phyloP scores from a whole-genome alignment of 352 stramenopile species.

The Phytophthora fragariae region DNA sequence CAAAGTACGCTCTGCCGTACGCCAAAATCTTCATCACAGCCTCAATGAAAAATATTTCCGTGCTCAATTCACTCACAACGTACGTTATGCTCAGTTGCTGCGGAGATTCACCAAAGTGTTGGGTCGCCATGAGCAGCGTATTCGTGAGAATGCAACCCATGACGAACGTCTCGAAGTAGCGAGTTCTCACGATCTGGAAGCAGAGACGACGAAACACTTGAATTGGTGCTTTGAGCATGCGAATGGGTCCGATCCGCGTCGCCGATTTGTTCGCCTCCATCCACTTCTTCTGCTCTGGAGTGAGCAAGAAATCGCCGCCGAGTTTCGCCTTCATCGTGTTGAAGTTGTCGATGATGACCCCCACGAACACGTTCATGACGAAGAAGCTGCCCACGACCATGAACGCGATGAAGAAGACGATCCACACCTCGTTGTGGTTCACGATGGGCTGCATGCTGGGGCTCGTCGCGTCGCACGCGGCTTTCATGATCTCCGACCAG shows the following conservation, averaged over 20 bases:
- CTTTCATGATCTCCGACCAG: slow-evolving; percentile 92
- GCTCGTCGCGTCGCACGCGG: slow-evolving; percentile 78
- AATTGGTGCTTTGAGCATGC: slow-evolving; percentile 53
- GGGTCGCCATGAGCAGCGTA: slow-evolving; percentile 85
- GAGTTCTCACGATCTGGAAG: slow-evolving; percentile 62
- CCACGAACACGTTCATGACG: slow-evolving; percentile 93
- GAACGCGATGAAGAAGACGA: slow-evolving; percentile 9
- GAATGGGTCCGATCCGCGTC: slow-evolving; percentile 58
- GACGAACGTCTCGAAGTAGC: slow-evolving; percentile 79
- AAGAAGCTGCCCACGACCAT: slow-evolving; percentile 89
- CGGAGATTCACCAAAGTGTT: slow-evolving; percentile 80
- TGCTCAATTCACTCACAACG: slow-evolving; percentile 84
- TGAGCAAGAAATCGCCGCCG: slow-evolving; percentile 77
- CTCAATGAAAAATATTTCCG: slow-evolving; percentile 86
- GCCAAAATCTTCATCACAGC: slow-evolving; percentile 87
- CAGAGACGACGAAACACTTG: slow-evolving; percentile 50
- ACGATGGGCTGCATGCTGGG: slow-evolving; percentile 91
- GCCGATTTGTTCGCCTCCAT: slow-evolving; percentile 63
- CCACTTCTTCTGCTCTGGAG: slow-evolving; percentile 90
- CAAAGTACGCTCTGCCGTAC: slow-evolving; percentile 79
- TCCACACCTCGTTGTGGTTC: background rate
- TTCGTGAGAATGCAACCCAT: slow-evolving; percentile 90
- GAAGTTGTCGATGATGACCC: slow-evolving; percentile 95
- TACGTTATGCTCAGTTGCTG: slow-evolving; percentile 30
- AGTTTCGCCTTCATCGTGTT: slow-evolving; percentile 85